Evolutionary conservation across 2,329 filamentous ascomycete species (phyloP).

Genomic region (Talaromyces piceae): DNA sequence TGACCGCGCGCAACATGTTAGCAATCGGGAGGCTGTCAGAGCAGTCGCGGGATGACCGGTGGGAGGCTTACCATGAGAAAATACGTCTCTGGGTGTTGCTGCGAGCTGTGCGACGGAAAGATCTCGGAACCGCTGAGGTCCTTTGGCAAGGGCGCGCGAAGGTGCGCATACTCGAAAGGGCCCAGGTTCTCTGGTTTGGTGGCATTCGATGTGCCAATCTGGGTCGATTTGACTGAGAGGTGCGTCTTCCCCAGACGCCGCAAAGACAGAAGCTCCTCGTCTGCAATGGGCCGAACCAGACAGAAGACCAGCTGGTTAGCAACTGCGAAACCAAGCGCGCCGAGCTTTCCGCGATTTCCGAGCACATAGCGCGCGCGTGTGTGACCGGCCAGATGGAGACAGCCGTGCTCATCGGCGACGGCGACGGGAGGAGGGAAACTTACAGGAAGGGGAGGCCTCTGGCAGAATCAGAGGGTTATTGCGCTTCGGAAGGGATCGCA

Average conservation of each 20-base stretch:
- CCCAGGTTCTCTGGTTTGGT: constrained; percentile 67
- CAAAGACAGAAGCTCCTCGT: constrained; percentile 67
- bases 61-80: constrained; percentile 71
- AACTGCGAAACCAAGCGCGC: constrained; percentile 8
- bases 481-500: constrained; percentile 40
- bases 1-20: constrained; percentile 16
- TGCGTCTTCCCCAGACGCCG: constrained; percentile 90
- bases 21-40: not conserved
- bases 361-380: constrained; percentile 1
- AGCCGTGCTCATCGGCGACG: constrained; percentile 10
- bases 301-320: constrained; percentile 10
- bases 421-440: constrained; percentile 22
- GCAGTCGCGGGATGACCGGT: not conserved
- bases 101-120: constrained; percentile 64
- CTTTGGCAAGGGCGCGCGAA: constrained; percentile 85
- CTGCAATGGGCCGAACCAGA: constrained; percentile 41
- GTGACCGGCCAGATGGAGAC: too few species aligned
- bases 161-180: constrained; percentile 90
- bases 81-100: constrained; percentile 72
- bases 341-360: not conserved
- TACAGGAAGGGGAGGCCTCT: constrained; percentile 39
- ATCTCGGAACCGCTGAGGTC: constrained; percentile 83
- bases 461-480: constrained; percentile 40
- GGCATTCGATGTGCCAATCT: constrained; percentile 62
- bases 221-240: constrained; percentile 71